Evolutionary conservation across 345 rosid genomes (phyloP).

Genomic region (Noccaea bulbosa): DNA sequence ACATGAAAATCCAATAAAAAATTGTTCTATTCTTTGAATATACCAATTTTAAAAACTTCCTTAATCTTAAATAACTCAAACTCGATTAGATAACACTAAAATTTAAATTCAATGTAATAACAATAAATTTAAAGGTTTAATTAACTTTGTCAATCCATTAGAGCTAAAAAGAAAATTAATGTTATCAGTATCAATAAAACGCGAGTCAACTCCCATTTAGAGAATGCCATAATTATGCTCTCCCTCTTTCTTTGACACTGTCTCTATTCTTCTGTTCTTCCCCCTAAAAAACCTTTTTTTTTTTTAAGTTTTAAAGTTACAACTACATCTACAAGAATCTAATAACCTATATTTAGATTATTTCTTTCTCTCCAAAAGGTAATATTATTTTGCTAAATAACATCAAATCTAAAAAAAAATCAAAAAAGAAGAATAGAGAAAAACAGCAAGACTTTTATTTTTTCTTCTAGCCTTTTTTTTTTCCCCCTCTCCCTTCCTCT

Average conservation of each 20-base stretch:
- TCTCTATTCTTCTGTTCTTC: conserved; percentile 28
- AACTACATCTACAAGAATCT: conserved; percentile 27
- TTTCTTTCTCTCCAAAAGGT: conserved; percentile 1
- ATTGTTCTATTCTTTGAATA: not conserved
- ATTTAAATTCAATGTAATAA: no score
- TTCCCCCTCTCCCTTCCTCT: conserved; percentile 23
- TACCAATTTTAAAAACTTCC: not conserved
- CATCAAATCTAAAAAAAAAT: conserved; percentile 24
- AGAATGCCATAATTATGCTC: conserved; percentile 38
- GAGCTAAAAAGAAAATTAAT: not conserved
- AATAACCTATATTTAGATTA: conserved; percentile 28
- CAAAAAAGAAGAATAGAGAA: conserved; percentile 20
- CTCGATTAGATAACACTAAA: not conserved
- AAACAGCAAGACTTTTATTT: conserved; percentile 26
- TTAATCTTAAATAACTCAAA: not conserved
- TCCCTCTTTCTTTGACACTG: conserved; percentile 47
- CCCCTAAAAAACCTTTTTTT: not conserved
- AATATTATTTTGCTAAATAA: conserved; percentile 29
- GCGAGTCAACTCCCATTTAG: conserved; percentile 36
- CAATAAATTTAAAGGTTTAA: not conserved
- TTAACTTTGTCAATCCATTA: not conserved
- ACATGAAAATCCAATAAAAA: not conserved
- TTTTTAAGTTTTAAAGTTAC: conserved; percentile 23
- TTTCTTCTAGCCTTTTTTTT: conserved; percentile 13
- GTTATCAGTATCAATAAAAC: conserved; percentile 5